phyloP scores from a whole-genome alignment of 2,329 filamentous ascomycete species.

The Arthrobotrys entomopaga region DNA sequence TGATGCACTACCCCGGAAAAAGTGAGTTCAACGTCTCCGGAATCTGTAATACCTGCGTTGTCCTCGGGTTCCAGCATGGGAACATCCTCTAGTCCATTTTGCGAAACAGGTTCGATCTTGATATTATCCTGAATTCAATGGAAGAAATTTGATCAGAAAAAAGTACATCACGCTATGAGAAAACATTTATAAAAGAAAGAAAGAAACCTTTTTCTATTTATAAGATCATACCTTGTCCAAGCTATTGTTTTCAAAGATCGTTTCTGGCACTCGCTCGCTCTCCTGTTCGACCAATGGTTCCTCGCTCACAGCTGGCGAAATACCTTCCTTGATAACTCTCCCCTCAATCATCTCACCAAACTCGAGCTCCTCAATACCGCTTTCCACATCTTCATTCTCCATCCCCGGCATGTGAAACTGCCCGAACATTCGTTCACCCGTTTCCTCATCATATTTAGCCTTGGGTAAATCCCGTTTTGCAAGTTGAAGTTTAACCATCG shows the following conservation, averaged over 20 bases:
- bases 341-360: conserved; percentile 25
- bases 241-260: conserved; percentile 22
- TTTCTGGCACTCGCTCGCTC: conserved; percentile 40
- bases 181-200: conserved; percentile 9
- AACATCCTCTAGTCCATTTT: conserved; percentile 24
- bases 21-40: conserved; percentile 14
- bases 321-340: conserved; percentile 39
- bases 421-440: conserved; percentile 57
- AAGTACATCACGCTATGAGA: conserved; percentile 2
- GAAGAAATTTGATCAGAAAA: conserved; percentile 26
- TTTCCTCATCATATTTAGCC: conserved; percentile 56
- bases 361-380: conserved; percentile 25
- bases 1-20: conserved; percentile 8
- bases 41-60: background rate
- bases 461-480: conserved; percentile 56
- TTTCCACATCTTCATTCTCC: conserved; percentile 53
- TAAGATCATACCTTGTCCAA: conserved; percentile 42
- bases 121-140: conserved; percentile 35
- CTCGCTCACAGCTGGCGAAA: background rate
- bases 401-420: conserved; percentile 58
- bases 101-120: conserved; percentile 20
- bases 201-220: conserved; percentile 15
- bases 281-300: background rate
- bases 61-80: conserved; percentile 30
- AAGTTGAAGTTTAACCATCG: conserved; percentile 37